These are phyloP conservation scores for Trypanosoma brucei DNA, from an alignment of 208 protist species.

Conservation along the genomic window DNA sequence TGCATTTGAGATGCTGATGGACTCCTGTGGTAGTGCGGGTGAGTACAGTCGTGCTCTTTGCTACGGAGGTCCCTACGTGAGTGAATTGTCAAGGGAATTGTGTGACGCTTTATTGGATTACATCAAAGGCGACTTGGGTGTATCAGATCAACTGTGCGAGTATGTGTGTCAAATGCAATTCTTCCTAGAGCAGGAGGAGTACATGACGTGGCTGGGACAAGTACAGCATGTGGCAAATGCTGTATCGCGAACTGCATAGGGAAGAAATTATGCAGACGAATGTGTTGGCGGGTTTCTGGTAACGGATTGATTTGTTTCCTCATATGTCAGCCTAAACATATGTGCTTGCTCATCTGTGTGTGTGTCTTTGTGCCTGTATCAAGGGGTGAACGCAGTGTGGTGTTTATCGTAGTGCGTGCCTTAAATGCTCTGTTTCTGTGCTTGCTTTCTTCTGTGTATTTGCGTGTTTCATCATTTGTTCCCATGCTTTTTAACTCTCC, in stretches of 20 bases:
- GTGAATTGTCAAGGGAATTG: conserved; percentile 69
- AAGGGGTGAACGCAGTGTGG: too few species aligned
- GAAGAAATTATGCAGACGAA: too few species aligned
- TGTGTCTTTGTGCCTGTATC: too few species aligned
- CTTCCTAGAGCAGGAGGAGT: conserved; percentile 83
- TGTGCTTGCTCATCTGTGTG: too few species aligned
- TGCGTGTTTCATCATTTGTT: conserved; percentile 5
- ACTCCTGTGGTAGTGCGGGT: conserved; percentile 37
- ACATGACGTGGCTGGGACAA: conserved; percentile 71
- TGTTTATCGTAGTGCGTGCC: background rate
- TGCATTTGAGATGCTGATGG: conserved; percentile 27
- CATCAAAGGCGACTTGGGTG: conserved; percentile 46
- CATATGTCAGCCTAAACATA: too few species aligned
- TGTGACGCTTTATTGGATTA: conserved; percentile 53
- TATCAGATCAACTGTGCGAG: conserved; percentile 59
- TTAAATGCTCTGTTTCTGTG: background rate
- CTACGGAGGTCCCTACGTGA: conserved; percentile 72
- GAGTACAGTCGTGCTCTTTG: conserved; percentile 48
- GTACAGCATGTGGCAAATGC: conserved; percentile 34
- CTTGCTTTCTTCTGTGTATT: background rate
- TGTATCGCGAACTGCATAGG: conserved; percentile 1
- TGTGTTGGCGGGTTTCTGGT: too few species aligned
- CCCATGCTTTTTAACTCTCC: conserved; percentile 23
- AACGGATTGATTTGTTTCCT: too few species aligned
- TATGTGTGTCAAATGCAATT: conserved; percentile 85